These are phyloP conservation scores for Viridothelium virens DNA, from an alignment of 495 filamentous ascomycete genomes.

Conservation along the genomic window DNA sequence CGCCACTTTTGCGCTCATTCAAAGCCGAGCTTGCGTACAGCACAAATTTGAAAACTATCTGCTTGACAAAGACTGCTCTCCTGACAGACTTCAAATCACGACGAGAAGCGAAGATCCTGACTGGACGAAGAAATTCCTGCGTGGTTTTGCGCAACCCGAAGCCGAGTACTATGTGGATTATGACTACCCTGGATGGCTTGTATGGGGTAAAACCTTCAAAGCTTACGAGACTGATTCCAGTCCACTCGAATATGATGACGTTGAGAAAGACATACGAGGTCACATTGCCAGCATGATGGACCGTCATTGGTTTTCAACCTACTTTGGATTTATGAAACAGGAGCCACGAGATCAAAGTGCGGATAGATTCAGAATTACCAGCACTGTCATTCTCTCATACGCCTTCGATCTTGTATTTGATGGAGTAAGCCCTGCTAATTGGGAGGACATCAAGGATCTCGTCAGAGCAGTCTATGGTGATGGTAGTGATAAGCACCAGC, in stretches of 20 bases:
- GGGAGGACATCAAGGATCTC: conserved; percentile 81
- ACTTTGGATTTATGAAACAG: conserved; percentile 91
- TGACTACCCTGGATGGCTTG: conserved; percentile 95
- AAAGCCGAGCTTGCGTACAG: conserved; percentile 73
- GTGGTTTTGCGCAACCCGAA: conserved; percentile 69
- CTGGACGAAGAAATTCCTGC: conserved; percentile 71
- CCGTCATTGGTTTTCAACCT: conserved; percentile 76
- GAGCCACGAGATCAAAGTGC: conserved; percentile 77
- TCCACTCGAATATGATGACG: conserved; percentile 72
- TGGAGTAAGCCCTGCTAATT: conserved; percentile 63
- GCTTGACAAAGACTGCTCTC: conserved; percentile 61
- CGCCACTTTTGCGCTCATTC: conserved; percentile 70
- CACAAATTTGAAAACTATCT: conserved; percentile 85
- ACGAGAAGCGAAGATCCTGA: conserved; percentile 63
- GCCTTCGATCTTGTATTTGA: conserved; percentile 79
- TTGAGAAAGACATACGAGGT: conserved; percentile 65
- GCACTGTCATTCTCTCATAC: conserved; percentile 75
- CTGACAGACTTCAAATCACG: conserved; percentile 63
- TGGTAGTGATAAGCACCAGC: conserved; percentile 95
- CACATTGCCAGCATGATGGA: conserved; percentile 76
- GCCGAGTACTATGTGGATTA: conserved; percentile 83
- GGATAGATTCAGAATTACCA: conserved; percentile 84
- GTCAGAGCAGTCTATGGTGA: conserved; percentile 70
- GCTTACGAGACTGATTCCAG: conserved; percentile 63
- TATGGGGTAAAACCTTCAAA: conserved; percentile 79